Percentiles rank a stretch among this genome's conserved stretches.
These are phyloP conservation scores for Botrytis elliptica DNA, from an alignment of 2,329 filamentous ascomycete genomes.

Conservation along the genomic window DNA sequence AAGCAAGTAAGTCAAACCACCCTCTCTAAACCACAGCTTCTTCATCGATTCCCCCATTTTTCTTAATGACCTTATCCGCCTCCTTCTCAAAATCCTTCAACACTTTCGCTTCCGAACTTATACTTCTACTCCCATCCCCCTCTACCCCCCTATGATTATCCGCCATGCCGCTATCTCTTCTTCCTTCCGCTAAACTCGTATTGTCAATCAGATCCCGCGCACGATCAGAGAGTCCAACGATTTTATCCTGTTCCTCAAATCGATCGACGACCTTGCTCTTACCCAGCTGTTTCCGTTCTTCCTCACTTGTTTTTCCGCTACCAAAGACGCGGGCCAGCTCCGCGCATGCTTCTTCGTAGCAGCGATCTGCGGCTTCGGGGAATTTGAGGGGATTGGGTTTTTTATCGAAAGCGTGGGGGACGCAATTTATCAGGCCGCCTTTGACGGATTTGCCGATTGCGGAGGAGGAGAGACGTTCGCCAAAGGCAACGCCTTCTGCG, in stretches of 20 bases:
- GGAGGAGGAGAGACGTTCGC: slow-evolving; percentile 51
- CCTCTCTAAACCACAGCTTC: neutral
- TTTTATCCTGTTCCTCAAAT: slow-evolving; percentile 30
- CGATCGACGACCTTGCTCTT: slow-evolving; percentile 32
- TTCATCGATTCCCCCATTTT: neutral
- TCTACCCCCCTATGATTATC: slow-evolving; percentile 19
- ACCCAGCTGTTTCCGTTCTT: slow-evolving; percentile 34
- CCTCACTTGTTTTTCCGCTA: slow-evolving; percentile 23
- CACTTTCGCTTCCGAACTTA: neutral
- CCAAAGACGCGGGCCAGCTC: slow-evolving; percentile 36
- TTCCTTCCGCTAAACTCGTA: slow-evolving; percentile 13
- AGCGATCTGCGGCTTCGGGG: slow-evolving; percentile 35
- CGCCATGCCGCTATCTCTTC: slow-evolving; percentile 11
- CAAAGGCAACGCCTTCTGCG: slow-evolving; percentile 59
- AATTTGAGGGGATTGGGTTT: slow-evolving; percentile 57
- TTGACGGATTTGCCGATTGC: slow-evolving; percentile 55
- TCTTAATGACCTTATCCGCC: neutral
- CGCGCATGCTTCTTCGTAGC: slow-evolving; percentile 38
- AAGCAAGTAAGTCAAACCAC: neutral
- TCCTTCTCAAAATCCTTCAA: neutral
- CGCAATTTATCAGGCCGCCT: slow-evolving; percentile 57
- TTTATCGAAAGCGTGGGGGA: slow-evolving; percentile 67
- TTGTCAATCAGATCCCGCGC: slow-evolving; percentile 18
- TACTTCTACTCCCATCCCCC: neutral
- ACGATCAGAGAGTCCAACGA: neutral